Percentiles rank a stretch among this genome's conserved stretches.
Conservation (phyloP, 495 filamentous ascomycete genomes). For the Tirmania nivea region DNA sequence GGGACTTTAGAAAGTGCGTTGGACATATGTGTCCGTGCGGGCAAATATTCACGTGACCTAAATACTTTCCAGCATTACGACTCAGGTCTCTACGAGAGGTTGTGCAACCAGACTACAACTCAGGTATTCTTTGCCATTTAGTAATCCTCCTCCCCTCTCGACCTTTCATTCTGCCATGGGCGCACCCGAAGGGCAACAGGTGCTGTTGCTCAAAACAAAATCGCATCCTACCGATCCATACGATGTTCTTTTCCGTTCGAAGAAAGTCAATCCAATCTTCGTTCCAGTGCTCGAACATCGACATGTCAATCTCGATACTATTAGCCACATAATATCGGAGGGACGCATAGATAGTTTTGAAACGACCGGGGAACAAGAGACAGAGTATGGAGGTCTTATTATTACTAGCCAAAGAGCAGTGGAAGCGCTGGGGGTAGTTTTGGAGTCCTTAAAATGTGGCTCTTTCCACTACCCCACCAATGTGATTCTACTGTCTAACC, state of each 20-base stretch:
- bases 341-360: conserved; percentile 10
- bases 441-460: conserved; percentile 29
- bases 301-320: conserved; percentile 29
- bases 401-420: conserved; percentile 91
- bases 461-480: conserved; percentile 11
- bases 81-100: too few species aligned
- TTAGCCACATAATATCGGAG: conserved; percentile 24
- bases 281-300: conserved; percentile 68
- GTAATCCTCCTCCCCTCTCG: too few species aligned
- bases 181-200: not conserved
- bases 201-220: conserved; percentile 73
- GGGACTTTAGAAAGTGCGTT: too few species aligned
- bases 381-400: conserved; percentile 58
- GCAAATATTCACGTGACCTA: too few species aligned
- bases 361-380: conserved; percentile 5
- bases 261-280: conserved; percentile 38
- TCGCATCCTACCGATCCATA: conserved; percentile 63
- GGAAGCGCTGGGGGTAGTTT: conserved; percentile 54
- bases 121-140: too few species aligned
- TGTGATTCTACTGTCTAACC: not conserved
- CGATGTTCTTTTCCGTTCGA: conserved; percentile 40
- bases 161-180: too few species aligned
- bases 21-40: too few species aligned
- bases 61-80: too few species aligned
- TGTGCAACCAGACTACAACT: too few species aligned